Evolutionary conservation across 2,329 filamentous ascomycete genomes (phyloP), one percentile per base, ranked within the genome.

Genomic region (Penicillium sp.): DNA sequence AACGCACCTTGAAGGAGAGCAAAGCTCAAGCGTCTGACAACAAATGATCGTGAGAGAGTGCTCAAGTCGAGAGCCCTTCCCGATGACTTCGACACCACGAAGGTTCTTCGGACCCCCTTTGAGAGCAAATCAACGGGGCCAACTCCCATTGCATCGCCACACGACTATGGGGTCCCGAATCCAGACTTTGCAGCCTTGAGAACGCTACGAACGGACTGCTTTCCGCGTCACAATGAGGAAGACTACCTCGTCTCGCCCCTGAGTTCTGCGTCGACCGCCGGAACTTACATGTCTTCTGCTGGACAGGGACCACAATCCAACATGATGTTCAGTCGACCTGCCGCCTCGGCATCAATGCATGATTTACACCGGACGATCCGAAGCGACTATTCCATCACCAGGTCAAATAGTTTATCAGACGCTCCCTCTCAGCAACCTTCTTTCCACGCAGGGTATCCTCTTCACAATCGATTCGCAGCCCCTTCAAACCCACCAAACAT

Each of bases 11-110:
- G 19, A 53, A 87, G 84, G 72, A 75, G 84, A 67, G 84, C 84
- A 19, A 87, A 87, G 71, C 74, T 87, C 59, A 87, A 86, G 75
- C 78, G 84, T 58, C 74, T 86, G 33, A 85, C 82, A 51, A 83
- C 79, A 61, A 84, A 86, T 63, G 84, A 87, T 65, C 82, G 83
- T 52, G 84, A 86, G 65, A 78, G 83, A 39, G 83, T 86, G 78
- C 79, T 86, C 72, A 81, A 82, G 68, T 86, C 84, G 33, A 75
- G 84, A 70, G 83, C 82, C 10, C 71, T 86, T 33, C 84, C 84
- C 11, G 83, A 84, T 54, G 79, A 84, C 65, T 86, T 86, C 63
- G 83, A 86, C 67, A 84, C 84, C 67, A 80, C 81, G 37, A 82
- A 84, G 68, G 82, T 84, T 42, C 71, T 86, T n/a, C 81, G 84